Evolutionary conservation across 345 rosid species (phyloP).

Genomic region (Alliaria petiolata): DNA sequence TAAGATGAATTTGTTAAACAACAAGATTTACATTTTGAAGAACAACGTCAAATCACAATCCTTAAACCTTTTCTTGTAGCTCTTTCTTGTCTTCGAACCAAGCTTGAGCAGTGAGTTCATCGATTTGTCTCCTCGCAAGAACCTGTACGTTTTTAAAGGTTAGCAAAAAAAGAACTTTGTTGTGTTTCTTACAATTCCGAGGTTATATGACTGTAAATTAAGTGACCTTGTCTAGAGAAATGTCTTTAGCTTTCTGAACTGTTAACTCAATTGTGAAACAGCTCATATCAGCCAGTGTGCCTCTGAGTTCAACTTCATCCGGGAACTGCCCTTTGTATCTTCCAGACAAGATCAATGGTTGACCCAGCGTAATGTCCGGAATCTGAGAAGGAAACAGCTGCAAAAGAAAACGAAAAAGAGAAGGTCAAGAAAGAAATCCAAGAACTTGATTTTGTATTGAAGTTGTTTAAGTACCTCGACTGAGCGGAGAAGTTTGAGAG

Average conservation of each 20-base stretch:
- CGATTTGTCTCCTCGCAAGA: constrained; percentile 70
- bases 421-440: constrained; percentile 11
- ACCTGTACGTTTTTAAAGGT: constrained; percentile 33
- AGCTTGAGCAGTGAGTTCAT: constrained; percentile 66
- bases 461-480: constrained; percentile 56
- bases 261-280: constrained; percentile 48
- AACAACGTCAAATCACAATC: neutral
- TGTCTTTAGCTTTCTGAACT: constrained; percentile 54
- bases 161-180: neutral
- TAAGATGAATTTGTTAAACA: too few relatives aligned
- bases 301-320: constrained; percentile 51
- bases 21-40: too few relatives aligned
- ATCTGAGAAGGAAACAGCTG: constrained; percentile 53
- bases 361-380: constrained; percentile 66
- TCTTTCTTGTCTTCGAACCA: constrained; percentile 65
- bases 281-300: constrained; percentile 58
- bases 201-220: neutral
- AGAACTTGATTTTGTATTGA: neutral
- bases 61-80: constrained; percentile 65
- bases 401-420: constrained; percentile 13
- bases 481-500: constrained; percentile 50
- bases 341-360: constrained; percentile 64
- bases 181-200: neutral
- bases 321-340: constrained; percentile 68
- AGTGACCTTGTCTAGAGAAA: constrained; percentile 53